Conservation (phyloP, 768 basidiomycete species). For the Tylopilus vinaceipallidus region DNA sequence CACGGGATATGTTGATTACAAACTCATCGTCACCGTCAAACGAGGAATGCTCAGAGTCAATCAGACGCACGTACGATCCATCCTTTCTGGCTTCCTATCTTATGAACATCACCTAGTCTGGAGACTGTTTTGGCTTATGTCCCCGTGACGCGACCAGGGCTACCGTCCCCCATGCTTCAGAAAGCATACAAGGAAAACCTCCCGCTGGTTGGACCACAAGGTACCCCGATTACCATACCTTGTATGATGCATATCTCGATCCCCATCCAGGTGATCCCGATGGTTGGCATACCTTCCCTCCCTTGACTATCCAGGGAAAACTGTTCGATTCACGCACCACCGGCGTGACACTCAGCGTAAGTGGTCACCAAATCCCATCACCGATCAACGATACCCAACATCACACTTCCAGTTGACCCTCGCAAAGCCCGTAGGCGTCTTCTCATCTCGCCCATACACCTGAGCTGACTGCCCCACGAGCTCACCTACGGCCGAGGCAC, state of each 20-base stretch:
- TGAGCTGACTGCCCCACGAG: constrained; percentile 25
- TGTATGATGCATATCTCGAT: not conserved
- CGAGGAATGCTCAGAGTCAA: constrained; percentile 49
- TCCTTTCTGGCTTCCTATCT: not conserved
- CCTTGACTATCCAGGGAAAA: constrained; percentile 34
- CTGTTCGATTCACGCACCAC: constrained; percentile 33
- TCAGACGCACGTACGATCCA: constrained; percentile 38
- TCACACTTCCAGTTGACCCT: constrained; percentile 41
- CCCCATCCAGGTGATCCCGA: constrained; percentile 33
- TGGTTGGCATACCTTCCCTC: constrained; percentile 37
- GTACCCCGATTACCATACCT: not conserved
- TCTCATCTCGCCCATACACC: not conserved
- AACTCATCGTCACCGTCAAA: constrained; percentile 47
- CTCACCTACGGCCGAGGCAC: constrained; percentile 51
- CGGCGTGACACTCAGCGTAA: constrained; percentile 33
- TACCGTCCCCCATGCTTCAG: constrained; percentile 36
- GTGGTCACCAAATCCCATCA: constrained; percentile 8
- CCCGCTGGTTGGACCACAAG: constrained; percentile 36
- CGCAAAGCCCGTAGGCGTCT: constrained; percentile 43
- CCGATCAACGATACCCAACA: not conserved
- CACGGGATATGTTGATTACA: constrained; percentile 57
- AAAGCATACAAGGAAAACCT: constrained; percentile 36
- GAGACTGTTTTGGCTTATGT: constrained; percentile 33
- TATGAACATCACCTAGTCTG: constrained; percentile 24
- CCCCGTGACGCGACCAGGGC: constrained; percentile 33